These are phyloP conservation scores for Tetracentron sinense DNA, from an alignment of 164 flowering plant genomes.

Conservation along the genomic window DNA sequence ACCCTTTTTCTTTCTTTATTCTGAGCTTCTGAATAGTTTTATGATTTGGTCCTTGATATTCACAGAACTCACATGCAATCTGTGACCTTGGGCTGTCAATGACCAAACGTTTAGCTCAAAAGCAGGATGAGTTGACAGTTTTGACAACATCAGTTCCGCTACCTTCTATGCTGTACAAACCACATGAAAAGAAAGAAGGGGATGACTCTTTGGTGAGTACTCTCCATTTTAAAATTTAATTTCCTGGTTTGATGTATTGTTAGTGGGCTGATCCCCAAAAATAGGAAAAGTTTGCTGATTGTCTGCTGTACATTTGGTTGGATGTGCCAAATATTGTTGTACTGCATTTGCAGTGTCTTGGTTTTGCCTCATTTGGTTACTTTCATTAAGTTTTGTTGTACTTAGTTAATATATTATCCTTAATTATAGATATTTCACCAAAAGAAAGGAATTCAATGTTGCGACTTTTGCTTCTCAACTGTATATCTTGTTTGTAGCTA, in stretches of 20 bases:
- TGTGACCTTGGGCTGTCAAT: conserved; percentile 83
- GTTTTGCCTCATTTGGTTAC: not conserved
- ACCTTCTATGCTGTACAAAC: conserved; percentile 59
- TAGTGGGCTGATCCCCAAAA: not conserved
- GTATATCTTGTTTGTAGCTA: no score
- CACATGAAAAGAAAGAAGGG: conserved; percentile 42
- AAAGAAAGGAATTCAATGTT: no score
- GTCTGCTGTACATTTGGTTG: not conserved
- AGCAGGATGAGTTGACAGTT: conserved; percentile 40
- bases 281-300: not conserved
- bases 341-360: not conserved
- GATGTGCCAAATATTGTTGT: not conserved
- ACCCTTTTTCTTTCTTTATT: not conserved
- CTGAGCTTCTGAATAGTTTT: not conserved
- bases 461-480: no score
- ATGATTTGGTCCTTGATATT: conserved; percentile 14
- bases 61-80: conserved; percentile 77
- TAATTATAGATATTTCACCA: not conserved
- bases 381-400: not conserved
- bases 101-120: conserved; percentile 50
- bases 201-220: conserved; percentile 39
- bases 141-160: conserved; percentile 34
- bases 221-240: not conserved
- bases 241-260: not conserved
- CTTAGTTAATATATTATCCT: not conserved